Evolutionary conservation across 306 rosid species (phyloP), one percentile per base, ranked within the genome.

Genomic region (Castanea sativa): DNA sequence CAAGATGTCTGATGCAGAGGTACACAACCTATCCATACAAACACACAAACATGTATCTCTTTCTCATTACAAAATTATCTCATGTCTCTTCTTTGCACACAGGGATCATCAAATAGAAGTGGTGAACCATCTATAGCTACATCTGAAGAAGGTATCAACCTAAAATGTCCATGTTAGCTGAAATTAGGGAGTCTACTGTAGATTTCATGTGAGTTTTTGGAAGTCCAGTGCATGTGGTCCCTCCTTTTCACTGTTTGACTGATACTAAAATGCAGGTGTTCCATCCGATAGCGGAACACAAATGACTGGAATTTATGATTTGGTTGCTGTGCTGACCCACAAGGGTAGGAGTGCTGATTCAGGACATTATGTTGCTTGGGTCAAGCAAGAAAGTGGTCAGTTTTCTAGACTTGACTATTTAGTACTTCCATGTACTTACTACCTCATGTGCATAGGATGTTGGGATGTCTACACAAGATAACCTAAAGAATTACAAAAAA

Each of bases 311-410:
- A 77, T 93, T 77, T 96, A 96, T 76, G 99, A 96, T 85, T 86
- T 96, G 96, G 99, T 91, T 43, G 92, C 99, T 74, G 98, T 96
- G 77, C 85, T 96, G 86, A 96, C 99, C 82, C 98, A 93, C 96
- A 96, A 96, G 89, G 99, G 99, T 55, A 90, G 99, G 79, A 90
- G 99, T 84, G 99, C 99, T 55, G 98, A 93, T 86, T 96, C 99
- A 4, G 99, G 99, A 63, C 99, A 93, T 87, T 96, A 93, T 83
- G 96, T 88, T 81, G 98, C 86, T 38, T 96, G 98, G 99, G 98
- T 93, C 89, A 93, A 93, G 92, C 99, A 96, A 93, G 98, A 93
- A 89, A 93, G 86, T 68, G 99, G 99, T 96, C 63, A 57, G 98
- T 79, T 81, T 70, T 90, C 20, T 80, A 57, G 51, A 73, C 58